These are phyloP conservation scores for Saposhnikovia divaricata DNA, from an alignment of 129 eudicot genomes.

Conservation along the genomic window DNA sequence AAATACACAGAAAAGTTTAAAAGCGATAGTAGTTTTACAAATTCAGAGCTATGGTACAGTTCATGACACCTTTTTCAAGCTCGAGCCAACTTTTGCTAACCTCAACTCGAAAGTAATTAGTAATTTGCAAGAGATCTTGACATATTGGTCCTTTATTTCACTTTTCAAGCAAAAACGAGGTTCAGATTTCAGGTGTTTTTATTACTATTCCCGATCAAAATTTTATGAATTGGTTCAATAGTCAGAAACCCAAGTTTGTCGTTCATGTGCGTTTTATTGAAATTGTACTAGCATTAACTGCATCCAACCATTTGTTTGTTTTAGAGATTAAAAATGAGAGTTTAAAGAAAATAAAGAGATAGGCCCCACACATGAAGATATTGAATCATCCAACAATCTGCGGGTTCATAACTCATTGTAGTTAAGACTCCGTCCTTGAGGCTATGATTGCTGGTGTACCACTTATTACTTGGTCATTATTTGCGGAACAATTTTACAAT, in stretches of 20 bases:
- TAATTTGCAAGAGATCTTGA: conserved; percentile 15
- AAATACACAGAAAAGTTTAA: neutral
- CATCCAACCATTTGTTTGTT: neutral
- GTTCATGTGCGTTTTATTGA: conserved; percentile 30
- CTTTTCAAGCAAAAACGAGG: neutral
- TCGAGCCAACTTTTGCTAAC: conserved; percentile 27
- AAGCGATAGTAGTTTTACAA: too few relatives aligned
- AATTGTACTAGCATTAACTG: neutral
- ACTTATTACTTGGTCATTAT: conserved; percentile 33
- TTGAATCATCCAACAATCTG: conserved; percentile 22
- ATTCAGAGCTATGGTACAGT: conserved; percentile 31
- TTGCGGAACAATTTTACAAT: conserved; percentile 27
- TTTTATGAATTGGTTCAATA: conserved; percentile 26
- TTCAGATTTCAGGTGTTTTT: neutral
- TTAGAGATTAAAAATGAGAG: neutral
- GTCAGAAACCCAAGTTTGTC: conserved; percentile 19
- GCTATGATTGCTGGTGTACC: conserved; percentile 36
- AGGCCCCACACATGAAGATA: neutral
- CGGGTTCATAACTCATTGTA: conserved; percentile 42
- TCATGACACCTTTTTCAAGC: conserved; percentile 30
- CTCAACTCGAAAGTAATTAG: conserved; percentile 3
- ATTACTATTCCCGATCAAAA: neutral
- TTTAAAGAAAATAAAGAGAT: conserved; percentile 24
- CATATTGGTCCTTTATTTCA: conserved; percentile 32
- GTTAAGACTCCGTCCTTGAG: conserved; percentile 45